These are phyloP conservation scores for Colletotrichum tabaci DNA, from an alignment of 2,329 filamentous ascomycete species.

Conservation along the genomic window DNA sequence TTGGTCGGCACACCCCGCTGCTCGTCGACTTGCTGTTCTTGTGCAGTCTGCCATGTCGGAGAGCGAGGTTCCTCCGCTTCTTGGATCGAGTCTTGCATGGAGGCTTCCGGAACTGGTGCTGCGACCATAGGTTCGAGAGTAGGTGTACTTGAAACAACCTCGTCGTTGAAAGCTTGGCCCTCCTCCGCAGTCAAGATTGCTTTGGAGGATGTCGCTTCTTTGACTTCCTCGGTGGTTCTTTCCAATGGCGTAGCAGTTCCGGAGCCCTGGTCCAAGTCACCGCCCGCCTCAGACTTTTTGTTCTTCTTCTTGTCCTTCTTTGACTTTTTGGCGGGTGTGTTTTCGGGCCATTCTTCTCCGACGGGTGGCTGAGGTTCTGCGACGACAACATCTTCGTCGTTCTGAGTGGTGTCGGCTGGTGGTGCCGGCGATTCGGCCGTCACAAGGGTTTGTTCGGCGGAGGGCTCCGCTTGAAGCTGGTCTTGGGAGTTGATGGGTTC, in stretches of 20 bases:
- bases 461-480: background rate
- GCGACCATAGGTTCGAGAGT: background rate
- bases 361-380: background rate
- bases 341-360: constrained; percentile 16
- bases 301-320: constrained; percentile 45
- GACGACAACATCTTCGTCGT: background rate
- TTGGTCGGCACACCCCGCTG: background rate
- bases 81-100: background rate
- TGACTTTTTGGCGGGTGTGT: constrained; percentile 26
- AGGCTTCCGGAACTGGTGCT: background rate
- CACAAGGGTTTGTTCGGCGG: background rate
- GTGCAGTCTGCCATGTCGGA: background rate
- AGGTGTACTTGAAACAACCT: background rate
- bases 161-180: background rate
- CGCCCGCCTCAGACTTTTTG: constrained; percentile 19
- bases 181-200: background rate
- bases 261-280: constrained; percentile 20
- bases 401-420: background rate
- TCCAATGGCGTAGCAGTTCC: constrained; percentile 37
- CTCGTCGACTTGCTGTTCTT: background rate
- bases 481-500: constrained; percentile 8
- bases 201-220: background rate
- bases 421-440: background rate
- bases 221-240: background rate
- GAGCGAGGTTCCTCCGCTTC: background rate